Base-by-base conservation (phyloP, 192 early-diverging fungal genomes). In the Spinellus fusiger region DNA sequence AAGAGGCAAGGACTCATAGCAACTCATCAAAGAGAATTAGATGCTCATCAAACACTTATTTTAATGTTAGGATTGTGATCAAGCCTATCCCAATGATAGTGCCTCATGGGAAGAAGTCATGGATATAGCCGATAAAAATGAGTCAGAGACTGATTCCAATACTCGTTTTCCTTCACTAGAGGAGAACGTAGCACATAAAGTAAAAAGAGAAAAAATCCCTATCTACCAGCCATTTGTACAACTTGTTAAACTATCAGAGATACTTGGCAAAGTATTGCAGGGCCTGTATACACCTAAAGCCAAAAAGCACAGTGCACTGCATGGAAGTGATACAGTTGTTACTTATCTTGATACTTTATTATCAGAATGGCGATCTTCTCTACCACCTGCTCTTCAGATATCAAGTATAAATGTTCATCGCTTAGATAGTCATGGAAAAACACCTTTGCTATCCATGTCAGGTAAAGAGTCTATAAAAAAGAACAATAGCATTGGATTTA, bases 161-260 rank as follows among this genome's bases (percentile, higher is more conserved):
- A 48, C 55, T n/a, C 29, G 68, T 47, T 71, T 65, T 29, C 69
- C 69, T 16, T 71, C 69, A 6, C 33, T 71, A 22, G 65, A 67
- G 29, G 55, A 59, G 27, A 18, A 15, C 12, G 58, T 60, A 10
- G 65, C 65, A 27, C 63, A 51, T 35, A 61, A 60, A 26, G 54
- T 32, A 23, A 71, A 71, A 38, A 40, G 40, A 18, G 57, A 60
- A 33, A 58, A 60, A 13, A 64, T 65, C 6, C 69, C 69, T 16
- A 59, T 71, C 47, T 71, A 71, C 54, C 69, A 71, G 16, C 69
- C 70, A 10, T 73, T 73, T 68, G 65, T 73, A n/a, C 70, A 73
- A 55, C 54, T 73, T 2, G 61, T 62, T 25, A 73, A 73, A 33
- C 61, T 73, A 9, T 73, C 70, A 15, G 70, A 67, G 34, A 73